Percentiles rank a stretch among this genome's conserved stretches.
phyloP scores from a whole-genome alignment of 768 basidiomycete species.

The Tylopilus felleus region DNA sequence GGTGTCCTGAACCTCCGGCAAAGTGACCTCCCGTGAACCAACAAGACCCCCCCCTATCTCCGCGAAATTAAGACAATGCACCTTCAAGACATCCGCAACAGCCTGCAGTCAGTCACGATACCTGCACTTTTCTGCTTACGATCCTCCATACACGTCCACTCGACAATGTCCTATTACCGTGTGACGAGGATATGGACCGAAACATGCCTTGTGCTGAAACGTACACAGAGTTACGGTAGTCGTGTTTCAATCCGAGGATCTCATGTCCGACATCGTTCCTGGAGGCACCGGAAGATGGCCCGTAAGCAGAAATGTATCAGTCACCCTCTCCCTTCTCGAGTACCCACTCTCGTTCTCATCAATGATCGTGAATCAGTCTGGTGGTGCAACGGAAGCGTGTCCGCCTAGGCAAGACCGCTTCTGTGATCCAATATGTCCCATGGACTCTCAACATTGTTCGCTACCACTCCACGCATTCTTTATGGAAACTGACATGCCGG shows the following conservation, averaged over 20 bases:
- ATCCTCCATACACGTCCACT: slow-evolving; percentile 15
- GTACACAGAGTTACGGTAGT: slow-evolving; percentile 3
- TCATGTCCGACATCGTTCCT: not conserved
- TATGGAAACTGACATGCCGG: slow-evolving; percentile 2
- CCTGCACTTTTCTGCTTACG: slow-evolving; percentile 6
- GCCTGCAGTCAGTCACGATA: not conserved
- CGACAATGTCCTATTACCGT: not conserved
- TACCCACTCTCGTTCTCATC: slow-evolving; percentile 5
- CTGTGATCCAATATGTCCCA: not conserved
- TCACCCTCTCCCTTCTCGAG: slow-evolving; percentile 1
- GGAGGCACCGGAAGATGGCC: not conserved
- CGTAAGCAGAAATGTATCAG: slow-evolving; percentile 5
- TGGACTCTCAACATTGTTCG: not conserved
- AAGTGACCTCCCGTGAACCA: slow-evolving; percentile 6
- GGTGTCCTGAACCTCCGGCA: slow-evolving; percentile 1
- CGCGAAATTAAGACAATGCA: not conserved
- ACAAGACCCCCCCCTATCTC: not conserved
- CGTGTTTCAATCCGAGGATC: slow-evolving; percentile 19
- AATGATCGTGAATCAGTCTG: slow-evolving; percentile 16
- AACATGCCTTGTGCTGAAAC: slow-evolving; percentile 8
- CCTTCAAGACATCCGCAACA: no score
- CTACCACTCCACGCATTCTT: not conserved
- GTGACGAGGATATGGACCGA: not conserved
- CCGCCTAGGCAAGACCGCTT: not conserved
- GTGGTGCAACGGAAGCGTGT: slow-evolving; percentile 1